phyloP scores from a whole-genome alignment of 139 green algal species.

The Chlorella ohadii region DNA sequence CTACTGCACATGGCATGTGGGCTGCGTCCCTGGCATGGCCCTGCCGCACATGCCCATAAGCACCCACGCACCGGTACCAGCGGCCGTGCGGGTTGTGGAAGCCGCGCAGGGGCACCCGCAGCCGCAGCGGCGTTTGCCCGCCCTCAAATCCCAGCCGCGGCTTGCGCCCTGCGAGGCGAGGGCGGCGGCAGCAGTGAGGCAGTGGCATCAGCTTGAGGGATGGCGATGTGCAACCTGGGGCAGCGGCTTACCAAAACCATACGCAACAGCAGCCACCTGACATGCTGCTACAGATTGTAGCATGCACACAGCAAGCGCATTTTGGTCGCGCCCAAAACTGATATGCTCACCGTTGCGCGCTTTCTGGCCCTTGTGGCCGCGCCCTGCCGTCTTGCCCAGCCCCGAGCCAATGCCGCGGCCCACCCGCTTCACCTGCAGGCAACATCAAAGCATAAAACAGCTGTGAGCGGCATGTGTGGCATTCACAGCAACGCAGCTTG shows the following conservation, averaged over 20 bases:
- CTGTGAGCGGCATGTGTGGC: background rate
- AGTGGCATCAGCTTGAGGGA: too few species aligned
- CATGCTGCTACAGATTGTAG: too few species aligned
- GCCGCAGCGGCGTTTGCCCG: conserved; percentile 79
- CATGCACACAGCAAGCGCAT: too few species aligned
- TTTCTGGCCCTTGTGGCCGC: conserved; percentile 86
- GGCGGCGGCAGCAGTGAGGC: too few species aligned
- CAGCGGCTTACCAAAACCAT: too few species aligned
- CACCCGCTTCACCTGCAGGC: conserved; percentile 58
- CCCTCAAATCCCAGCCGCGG: conserved; percentile 81
- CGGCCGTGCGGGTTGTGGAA: conserved; percentile 71
- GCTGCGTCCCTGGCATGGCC: too few species aligned
- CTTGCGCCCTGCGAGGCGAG: conserved; percentile 33
- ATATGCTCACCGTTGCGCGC: conserved; percentile 46
- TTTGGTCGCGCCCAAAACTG: too few species aligned
- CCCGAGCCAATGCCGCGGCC: conserved; percentile 78
- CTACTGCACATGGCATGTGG: too few species aligned
- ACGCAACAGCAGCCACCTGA: too few species aligned
- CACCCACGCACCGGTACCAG: conserved; percentile 26
- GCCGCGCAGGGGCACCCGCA: conserved; percentile 70
- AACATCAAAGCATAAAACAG: background rate
- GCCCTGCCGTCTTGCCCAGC: conserved; percentile 77
- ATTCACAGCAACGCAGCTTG: too few species aligned
- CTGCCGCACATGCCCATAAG: too few species aligned
- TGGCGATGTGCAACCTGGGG: too few species aligned